Base-by-base conservation (phyloP, 83 land plant species). In the Isoetes engelmannii region DNA sequence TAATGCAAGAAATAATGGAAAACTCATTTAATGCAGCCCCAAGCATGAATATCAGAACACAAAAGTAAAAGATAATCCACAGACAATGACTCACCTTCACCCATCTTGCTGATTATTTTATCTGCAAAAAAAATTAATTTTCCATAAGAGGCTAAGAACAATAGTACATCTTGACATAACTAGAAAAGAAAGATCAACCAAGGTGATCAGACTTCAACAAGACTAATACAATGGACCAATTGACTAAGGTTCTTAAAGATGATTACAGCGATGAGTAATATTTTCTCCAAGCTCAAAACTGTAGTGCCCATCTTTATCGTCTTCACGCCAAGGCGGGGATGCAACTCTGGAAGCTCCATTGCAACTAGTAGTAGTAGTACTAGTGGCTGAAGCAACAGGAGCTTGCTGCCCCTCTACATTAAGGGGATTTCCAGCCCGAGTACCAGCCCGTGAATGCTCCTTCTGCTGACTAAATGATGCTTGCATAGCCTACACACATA, bases 251-350 rank as follows among this genome's bases (percentile, higher is more conserved):
- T 46, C 43, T 62, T 20, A 69, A 72, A 79, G 68, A 79, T 73
- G 73, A 74, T 91, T 91, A 89, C 94, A 89, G 80, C 94, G 79
- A 5, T 85, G 75, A 20, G 90, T 86, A 4, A 89, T 72, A 79
- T 89, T 86, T 76, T 86, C 94, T 60, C 90, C 94, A 77, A 89
- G 74, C 44, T 76, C 83, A 65, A 86, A 86, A 43, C 78, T 80
- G 72, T 77, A 86, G 72, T 84, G 89, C 12, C 90, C 93, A 57
- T 86, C 83, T 21, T 74, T 75, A 65, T 86, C 93, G 79, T 84
- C 90, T 17, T 63, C 80, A 12, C 85, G 79, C 90, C 84, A 77
- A 49, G 89, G 87, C 18, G 96, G 89, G 57, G 96, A 84, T 0
- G 72, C 80, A 75, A 53, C 44, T 41, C 87, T 80, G 54, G 76